Conservation (phyloP, 805 yeast species). For the Kregervanrija fluxuum region DNA sequence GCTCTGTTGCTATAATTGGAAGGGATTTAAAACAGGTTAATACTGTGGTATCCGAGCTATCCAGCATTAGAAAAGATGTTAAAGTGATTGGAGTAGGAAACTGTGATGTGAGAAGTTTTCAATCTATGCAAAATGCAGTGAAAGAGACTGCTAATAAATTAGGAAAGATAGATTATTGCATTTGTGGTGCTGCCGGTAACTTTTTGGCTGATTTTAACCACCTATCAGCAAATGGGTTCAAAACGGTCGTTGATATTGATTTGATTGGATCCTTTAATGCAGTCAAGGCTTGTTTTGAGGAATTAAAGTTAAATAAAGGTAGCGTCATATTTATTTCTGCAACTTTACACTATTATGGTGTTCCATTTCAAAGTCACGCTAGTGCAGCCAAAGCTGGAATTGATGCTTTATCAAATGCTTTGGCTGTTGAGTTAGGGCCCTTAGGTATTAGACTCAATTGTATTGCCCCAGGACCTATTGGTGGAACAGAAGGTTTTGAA, state of each 20-base stretch:
- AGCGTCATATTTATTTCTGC: conserved; percentile 75
- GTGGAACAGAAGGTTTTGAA: conserved; percentile 76
- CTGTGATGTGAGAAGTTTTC: conserved; percentile 71
- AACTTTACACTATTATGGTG: conserved; percentile 83
- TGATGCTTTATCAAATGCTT: conserved; percentile 75
- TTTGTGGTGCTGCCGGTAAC: conserved; percentile 96
- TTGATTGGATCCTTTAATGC: conserved; percentile 85
- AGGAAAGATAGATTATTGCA: conserved; percentile 79
- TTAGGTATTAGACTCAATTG: conserved; percentile 77
- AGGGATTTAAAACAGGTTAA: conserved; percentile 63
- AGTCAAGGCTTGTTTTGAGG: conserved; percentile 68
- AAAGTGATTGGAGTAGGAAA: conserved; percentile 65
- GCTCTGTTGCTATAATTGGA: conserved; percentile 81
- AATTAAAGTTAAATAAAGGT: conserved; percentile 63
- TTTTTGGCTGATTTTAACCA: conserved; percentile 74
- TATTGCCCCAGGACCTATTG: conserved; percentile 90
- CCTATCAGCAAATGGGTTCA: conserved; percentile 79
- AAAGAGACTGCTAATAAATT: conserved; percentile 54
- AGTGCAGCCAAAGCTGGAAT: conserved; percentile 96
- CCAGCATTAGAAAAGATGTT: conserved; percentile 47
- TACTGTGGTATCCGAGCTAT: conserved; percentile 60
- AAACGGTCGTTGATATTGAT: conserved; percentile 81
- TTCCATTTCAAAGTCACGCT: conserved; percentile 84
- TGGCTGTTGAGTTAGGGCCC: conserved; percentile 91
- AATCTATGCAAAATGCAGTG: conserved; percentile 57